Evolutionary conservation across 768 basidiomycete genomes (phyloP).

Genomic region (Lactarius sanguifluus): DNA sequence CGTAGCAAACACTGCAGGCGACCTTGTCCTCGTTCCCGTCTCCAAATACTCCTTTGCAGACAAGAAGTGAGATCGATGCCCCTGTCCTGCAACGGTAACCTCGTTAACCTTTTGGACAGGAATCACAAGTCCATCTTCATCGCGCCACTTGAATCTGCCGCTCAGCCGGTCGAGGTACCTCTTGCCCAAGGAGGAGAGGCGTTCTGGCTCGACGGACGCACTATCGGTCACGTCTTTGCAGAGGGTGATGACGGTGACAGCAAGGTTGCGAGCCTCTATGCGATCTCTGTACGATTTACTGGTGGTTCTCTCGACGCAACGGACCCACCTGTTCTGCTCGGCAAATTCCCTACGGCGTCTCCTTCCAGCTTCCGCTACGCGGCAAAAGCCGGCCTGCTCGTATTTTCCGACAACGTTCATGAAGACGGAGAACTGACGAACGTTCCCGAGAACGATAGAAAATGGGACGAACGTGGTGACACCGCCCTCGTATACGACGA

Average conservation of each 20-base stretch:
- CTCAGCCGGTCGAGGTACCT: constrained; percentile 54
- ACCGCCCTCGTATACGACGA: constrained; percentile 56
- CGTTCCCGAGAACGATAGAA: constrained; percentile 67
- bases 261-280: constrained; percentile 56
- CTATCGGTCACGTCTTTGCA: constrained; percentile 67
- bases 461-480: constrained; percentile 70
- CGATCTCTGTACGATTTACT: constrained; percentile 52
- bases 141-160: constrained; percentile 53
- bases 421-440: constrained; percentile 69
- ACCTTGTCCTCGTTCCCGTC: constrained; percentile 64
- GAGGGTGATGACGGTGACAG: constrained; percentile 41
- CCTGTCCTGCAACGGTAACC: neutral
- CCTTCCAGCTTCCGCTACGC: constrained; percentile 72
- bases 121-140: constrained; percentile 69
- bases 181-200: constrained; percentile 68
- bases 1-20: constrained; percentile 64
- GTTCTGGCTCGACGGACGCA: constrained; percentile 75
- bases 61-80: constrained; percentile 55
- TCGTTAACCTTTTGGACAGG: constrained; percentile 40
- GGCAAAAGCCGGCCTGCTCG: constrained; percentile 54
- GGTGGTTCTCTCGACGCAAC: constrained; percentile 37
- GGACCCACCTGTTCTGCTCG: constrained; percentile 50
- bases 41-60: constrained; percentile 71
- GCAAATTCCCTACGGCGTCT: constrained; percentile 65
- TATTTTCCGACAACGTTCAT: constrained; percentile 86